Evolutionary conservation across 129 eudicot genomes (phyloP), one percentile per base, ranked within the genome.

Genomic region (Erigeron canadensis): DNA sequence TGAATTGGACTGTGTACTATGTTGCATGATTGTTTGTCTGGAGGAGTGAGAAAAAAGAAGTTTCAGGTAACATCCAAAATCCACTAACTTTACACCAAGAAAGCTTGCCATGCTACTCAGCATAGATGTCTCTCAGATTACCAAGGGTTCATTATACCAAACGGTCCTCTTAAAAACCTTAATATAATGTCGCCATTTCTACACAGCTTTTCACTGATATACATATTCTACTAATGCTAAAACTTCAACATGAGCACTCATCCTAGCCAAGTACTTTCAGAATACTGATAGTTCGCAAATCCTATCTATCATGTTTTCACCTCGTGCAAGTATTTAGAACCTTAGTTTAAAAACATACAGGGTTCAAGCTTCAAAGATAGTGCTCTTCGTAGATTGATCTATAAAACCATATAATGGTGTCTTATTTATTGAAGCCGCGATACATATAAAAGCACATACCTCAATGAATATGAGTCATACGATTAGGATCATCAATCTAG

Each of bases 1-100:
- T 43, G 45, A 58, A 58, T 58, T 6, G 16, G 40, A 17, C 43
- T 39, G 22, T 70, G 65, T 41, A 28, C 47, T 48, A 19, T 54
- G 8, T 19, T 39, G 65, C 75, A 55, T 70, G 74, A 53, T 19
- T 56, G 47, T 70, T 22, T 50, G 59, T 50, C 22, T 68, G 15
- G 44, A 37, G 40, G 42, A 10, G 15, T 8, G 59, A 28, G 56
- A 46, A 41, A 15, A 46, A n/a, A 5, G 13, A 21, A 16, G 11
- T 38, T 4, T 3, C 34, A 28, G 34, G 34, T 28, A 28, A 28
- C 34, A 28, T 50, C n/a, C 59, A 34, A 68, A 67, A 68, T 39
- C 70, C 21, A 42, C 70, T 12, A 42, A 39, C 16, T 65, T 65
- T 40, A 61, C 5, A 48, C 55, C n/a, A 48, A 6, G n/a, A n/a